These are phyloP conservation scores for Paecilomyces sp. DNA, from an alignment of 2,329 filamentous ascomycete genomes.

Conservation along the genomic window DNA sequence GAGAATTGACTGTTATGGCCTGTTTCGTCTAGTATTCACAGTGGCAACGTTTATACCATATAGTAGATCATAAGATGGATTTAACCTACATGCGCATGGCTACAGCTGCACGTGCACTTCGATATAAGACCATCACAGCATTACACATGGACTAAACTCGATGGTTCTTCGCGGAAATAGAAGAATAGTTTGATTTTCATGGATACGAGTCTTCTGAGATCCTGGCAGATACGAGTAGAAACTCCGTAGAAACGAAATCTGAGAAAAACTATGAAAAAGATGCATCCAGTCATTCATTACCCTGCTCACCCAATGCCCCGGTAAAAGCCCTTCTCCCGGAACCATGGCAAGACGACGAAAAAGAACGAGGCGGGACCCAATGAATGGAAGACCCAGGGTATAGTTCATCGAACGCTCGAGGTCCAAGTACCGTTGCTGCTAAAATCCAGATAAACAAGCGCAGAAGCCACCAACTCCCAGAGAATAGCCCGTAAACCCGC, in stretches of 20 bases:
- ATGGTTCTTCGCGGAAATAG: background rate
- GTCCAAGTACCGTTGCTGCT: background rate
- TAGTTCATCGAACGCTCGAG: background rate
- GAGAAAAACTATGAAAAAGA: background rate
- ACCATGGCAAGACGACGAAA: background rate
- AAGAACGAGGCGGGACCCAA: background rate
- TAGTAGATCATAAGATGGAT: background rate
- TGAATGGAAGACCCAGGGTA: background rate
- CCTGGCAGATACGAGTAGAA: background rate
- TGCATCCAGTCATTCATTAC: background rate
- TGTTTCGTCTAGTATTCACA: background rate
- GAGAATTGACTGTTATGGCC: background rate
- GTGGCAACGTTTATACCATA: background rate
- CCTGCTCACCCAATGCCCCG: background rate
- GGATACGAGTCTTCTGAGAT: background rate
- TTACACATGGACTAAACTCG: background rate
- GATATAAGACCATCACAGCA: background rate
- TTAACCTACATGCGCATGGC: background rate
- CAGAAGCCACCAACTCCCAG: background rate
- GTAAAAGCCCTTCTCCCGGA: background rate
- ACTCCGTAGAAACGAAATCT: background rate
- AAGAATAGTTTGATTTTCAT: background rate
- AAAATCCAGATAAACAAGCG: background rate
- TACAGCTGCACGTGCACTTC: background rate
- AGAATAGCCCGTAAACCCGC: background rate